Evolutionary conservation across 768 basidiomycete genomes (phyloP), one percentile per base, ranked within the genome.

Genomic region (Cystofilobasidium bisporidii): DNA sequence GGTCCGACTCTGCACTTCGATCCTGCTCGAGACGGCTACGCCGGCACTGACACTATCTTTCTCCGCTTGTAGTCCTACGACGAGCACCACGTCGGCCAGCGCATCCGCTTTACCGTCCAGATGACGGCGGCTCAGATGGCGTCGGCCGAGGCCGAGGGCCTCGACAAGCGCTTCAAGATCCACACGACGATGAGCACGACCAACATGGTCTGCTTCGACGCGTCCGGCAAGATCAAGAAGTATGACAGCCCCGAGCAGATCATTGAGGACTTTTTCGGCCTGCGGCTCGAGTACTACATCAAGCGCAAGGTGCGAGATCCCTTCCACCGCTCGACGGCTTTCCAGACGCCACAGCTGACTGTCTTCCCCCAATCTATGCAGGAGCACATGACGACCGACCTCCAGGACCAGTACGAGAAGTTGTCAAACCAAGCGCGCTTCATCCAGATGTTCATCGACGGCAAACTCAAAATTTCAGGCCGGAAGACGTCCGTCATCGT

Each of bases 161-260:
- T 99, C 38, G 73, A 85, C 38, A 93, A 96, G 76, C 89, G 84
- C 76, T 97, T 99, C 85, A 94, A 91, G 78, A 79, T 97, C 70
- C 85, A 85, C 18, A 78, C 82, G 57, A 89, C 92, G 76, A 79
- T 99, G 76, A 87, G 82, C 76, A 96, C 91, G 20, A 83, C 84
- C 75, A 99, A 99, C 79, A 98, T 99, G 96, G 96, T 98, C 22
- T 92, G 91, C 78, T 99, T 99, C 77, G 94, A 99, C 77, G 83
- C 89, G 69, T 88, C 93, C 22, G 87, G 90, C 72, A 96, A 94
- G 80, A 94, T 99, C 79, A 91, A 86, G 79, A 93, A 86, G 78
- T 98, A 97, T 76, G 80, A 83, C 22, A 83, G 86, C 0, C 85
- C 96, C 0, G 96, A 98, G 75, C 87, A 92, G 71, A 89, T 99